Conservation (phyloP, 169 alveolate genomes). For the Plasmodium chabaudi region DNA sequence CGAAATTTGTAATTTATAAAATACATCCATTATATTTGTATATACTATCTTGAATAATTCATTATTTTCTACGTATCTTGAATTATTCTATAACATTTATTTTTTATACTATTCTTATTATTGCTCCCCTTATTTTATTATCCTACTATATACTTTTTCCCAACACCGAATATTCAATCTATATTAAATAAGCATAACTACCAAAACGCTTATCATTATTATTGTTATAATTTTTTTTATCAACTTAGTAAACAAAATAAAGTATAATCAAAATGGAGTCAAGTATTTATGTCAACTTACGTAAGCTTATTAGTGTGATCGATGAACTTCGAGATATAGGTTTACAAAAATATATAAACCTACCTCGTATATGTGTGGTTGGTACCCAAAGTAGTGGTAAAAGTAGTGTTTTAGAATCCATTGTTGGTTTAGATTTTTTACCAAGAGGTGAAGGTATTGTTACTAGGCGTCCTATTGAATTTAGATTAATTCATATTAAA, state of each 20-base stretch:
- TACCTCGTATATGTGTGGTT: slow-evolving; percentile 91
- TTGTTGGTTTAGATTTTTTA: slow-evolving; percentile 97
- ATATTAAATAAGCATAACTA: no score
- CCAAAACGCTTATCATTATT: background rate
- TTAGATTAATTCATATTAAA: slow-evolving; percentile 93
- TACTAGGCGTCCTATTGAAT: slow-evolving; percentile 98
- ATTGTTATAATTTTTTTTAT: background rate
- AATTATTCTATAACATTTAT: background rate
- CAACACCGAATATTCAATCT: no score
- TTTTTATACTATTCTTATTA: no score
- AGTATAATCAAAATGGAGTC: slow-evolving; percentile 21
- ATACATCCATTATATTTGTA: background rate
- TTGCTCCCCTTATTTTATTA: background rate
- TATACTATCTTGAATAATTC: background rate
- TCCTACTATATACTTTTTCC: background rate
- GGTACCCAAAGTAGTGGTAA: slow-evolving; percentile 92
- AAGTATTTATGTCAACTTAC: slow-evolving; percentile 32
- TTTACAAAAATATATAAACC: slow-evolving; percentile 92
- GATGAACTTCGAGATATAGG: slow-evolving; percentile 95
- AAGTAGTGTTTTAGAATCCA: slow-evolving; percentile 96
- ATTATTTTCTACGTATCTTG: background rate
- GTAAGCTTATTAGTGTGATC: slow-evolving; percentile 36
- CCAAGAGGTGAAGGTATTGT: slow-evolving; percentile 99
- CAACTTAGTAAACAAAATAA: background rate
- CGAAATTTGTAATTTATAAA: no score